Evolutionary conservation across 2,329 filamentous ascomycete species (phyloP).

Genomic region (Pyrenophora tritici-repentis): DNA sequence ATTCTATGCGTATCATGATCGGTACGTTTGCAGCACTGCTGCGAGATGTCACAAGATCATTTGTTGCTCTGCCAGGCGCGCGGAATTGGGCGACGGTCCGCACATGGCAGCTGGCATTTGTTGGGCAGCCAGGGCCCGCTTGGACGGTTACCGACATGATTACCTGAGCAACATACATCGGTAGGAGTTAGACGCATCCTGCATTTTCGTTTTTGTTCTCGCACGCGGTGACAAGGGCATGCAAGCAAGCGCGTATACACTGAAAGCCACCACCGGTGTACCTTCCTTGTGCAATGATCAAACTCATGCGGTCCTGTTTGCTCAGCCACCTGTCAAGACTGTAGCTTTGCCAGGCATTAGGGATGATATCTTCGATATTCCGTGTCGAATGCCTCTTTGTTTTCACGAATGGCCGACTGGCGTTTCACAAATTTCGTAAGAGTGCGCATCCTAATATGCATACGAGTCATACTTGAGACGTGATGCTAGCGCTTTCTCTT

Average conservation of each 20-base stretch:
- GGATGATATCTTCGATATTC: background rate
- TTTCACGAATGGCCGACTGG: background rate
- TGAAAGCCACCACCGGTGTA: background rate
- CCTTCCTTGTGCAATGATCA: background rate
- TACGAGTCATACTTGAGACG: constrained; percentile 10
- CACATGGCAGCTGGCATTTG: constrained; percentile 10
- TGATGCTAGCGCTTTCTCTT: background rate
- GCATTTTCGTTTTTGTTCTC: constrained; percentile 1
- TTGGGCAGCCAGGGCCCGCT: constrained; percentile 8
- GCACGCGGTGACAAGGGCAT: background rate
- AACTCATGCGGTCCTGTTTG: background rate
- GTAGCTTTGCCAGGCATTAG: background rate
- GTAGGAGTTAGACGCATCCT: background rate
- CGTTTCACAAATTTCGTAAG: background rate
- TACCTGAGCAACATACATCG: background rate
- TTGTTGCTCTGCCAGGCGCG: background rate
- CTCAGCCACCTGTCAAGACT: background rate
- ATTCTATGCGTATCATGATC: background rate
- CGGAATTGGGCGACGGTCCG: background rate
- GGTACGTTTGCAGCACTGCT: background rate
- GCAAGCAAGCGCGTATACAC: background rate
- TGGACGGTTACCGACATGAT: constrained; percentile 1
- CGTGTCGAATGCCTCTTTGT: background rate
- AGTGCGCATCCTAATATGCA: background rate
- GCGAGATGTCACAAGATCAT: background rate